These are phyloP conservation scores for Lepiota venenata DNA, from an alignment of 768 basidiomycete genomes.

Conservation along the genomic window DNA sequence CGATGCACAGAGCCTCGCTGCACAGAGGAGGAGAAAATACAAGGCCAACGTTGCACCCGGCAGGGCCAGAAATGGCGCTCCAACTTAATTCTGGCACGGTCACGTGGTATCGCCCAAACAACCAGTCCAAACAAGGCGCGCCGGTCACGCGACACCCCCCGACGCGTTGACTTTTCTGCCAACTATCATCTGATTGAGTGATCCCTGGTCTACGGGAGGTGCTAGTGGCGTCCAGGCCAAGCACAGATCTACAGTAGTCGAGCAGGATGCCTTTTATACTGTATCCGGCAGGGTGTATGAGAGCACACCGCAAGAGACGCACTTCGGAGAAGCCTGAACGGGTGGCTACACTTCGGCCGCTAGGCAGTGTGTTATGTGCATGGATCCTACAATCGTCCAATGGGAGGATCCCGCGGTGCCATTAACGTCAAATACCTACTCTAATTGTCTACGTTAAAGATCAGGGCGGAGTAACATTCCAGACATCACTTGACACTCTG, in stretches of 20 bases:
- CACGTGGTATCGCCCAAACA: constrained; percentile 8
- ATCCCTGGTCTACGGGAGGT: not conserved
- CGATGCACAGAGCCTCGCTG: not conserved
- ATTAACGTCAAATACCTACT: constrained; percentile 5
- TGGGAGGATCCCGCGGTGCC: not conserved
- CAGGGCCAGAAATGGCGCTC: not conserved
- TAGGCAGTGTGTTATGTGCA: constrained; percentile 6
- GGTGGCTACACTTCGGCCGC: constrained; percentile 1
- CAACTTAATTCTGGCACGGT: constrained; percentile 1
- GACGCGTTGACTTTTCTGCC: not conserved
- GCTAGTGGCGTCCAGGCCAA: not conserved
- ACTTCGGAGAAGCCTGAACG: not conserved
- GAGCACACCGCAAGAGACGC: not conserved
- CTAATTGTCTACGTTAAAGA: constrained; percentile 5
- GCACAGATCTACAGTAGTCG: not conserved
- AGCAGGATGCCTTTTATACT: not conserved
- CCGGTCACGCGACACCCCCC: constrained; percentile 4
- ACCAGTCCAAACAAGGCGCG: not conserved
- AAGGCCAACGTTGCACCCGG: constrained; percentile 10
- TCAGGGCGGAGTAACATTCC: not conserved
- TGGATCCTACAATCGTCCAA: constrained; percentile 5
- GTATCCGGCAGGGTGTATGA: not conserved
- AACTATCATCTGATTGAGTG: not conserved
- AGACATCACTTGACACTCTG: not conserved
- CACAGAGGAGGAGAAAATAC: not conserved